These are phyloP conservation scores for Prunus padus DNA, from an alignment of 306 rosid genomes.

Conservation along the genomic window DNA sequence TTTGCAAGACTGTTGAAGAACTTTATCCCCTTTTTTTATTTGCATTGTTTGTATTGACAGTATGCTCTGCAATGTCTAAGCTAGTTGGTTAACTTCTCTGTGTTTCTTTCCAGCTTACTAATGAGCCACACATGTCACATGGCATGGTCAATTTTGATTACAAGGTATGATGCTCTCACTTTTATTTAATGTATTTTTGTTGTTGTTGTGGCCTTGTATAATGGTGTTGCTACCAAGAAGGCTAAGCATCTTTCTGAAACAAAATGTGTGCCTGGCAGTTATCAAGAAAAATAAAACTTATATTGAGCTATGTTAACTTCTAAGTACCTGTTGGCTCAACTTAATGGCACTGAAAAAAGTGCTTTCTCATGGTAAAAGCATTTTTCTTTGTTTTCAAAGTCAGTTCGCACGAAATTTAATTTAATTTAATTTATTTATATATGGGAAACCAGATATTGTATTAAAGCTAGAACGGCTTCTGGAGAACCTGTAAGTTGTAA, in stretches of 20 bases:
- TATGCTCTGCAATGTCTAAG: neutral
- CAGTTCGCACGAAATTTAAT: no score
- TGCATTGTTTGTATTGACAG: neutral
- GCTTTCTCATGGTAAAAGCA: neutral
- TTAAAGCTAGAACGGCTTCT: neutral
- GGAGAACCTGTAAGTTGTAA: neutral
- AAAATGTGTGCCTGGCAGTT: neutral
- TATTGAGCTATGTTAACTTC: neutral
- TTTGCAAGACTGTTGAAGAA: neutral
- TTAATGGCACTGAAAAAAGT: neutral
- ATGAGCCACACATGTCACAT: conserved; percentile 97
- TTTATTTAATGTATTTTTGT: neutral
- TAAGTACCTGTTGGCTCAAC: neutral
- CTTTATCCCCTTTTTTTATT: neutral
- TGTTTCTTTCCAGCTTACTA: conserved; percentile 64
- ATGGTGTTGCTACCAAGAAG: neutral
- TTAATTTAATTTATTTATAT: no score
- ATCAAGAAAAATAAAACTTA: neutral
- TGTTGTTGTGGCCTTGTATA: neutral
- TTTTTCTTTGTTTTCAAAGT: neutral
- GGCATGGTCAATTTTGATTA: conserved; percentile 90
- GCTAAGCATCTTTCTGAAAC: neutral
- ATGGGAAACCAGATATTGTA: neutral
- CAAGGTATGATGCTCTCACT: conserved; percentile 51
- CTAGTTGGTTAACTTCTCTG: conserved; percentile 3